phyloP scores from a whole-genome alignment of 805 yeast species.

The Saccharomycopsis selenospora region DNA sequence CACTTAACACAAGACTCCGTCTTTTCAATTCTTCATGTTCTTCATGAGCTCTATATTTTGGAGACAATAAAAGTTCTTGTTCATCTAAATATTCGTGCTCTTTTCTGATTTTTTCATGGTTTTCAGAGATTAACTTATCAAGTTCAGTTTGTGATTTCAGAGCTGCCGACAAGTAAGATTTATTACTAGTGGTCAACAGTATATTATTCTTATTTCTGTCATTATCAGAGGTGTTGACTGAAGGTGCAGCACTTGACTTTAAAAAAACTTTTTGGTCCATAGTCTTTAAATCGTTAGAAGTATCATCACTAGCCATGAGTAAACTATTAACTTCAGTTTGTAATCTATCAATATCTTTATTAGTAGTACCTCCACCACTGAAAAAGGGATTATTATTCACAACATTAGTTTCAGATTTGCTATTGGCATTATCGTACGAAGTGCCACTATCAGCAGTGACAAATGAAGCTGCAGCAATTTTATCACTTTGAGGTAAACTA shows the following conservation, averaged over 20 bases:
- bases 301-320: no score
- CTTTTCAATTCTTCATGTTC: slow-evolving; percentile 15
- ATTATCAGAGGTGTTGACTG: no score
- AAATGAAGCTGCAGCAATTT: neutral
- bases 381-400: neutral
- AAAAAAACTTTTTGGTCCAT: no score
- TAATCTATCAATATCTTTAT: neutral
- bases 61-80: slow-evolving; percentile 15
- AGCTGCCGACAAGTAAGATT: neutral
- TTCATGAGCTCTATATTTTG: slow-evolving; percentile 8
- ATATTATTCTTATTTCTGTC: no score
- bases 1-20: slow-evolving; percentile 8
- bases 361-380: neutral
- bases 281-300: no score
- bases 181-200: neutral
- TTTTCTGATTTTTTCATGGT: slow-evolving; percentile 7
- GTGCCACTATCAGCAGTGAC: neutral
- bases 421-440: no score
- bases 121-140: slow-evolving; percentile 7
- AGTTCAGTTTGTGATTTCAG: slow-evolving; percentile 4
- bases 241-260: no score
- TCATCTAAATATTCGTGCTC: slow-evolving; percentile 15
- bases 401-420: no score
- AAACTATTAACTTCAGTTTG: neutral
- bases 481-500: no score